phyloP scores from a whole-genome alignment of 495 filamentous ascomycete species.

The Astrothelium subdiscretum region DNA sequence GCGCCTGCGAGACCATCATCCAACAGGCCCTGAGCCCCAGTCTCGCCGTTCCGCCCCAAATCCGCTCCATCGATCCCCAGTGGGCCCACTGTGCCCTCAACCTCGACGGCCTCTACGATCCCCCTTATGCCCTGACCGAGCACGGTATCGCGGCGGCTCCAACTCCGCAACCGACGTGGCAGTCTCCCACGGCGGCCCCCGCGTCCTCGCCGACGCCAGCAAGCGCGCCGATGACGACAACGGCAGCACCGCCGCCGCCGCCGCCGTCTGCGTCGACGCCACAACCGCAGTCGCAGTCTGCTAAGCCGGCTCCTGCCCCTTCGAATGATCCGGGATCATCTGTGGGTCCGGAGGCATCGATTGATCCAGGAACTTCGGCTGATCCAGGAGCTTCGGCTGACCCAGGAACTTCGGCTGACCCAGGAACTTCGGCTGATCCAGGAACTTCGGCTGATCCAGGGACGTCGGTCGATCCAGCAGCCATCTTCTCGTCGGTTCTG shows the following conservation, averaged over 20 bases:
- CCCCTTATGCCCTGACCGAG: conserved; percentile 1
- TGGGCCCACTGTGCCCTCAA: conserved; percentile 3
- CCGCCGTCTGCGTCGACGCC: not conserved
- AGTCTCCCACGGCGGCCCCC: not conserved
- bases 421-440: not conserved
- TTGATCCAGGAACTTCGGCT: not conserved
- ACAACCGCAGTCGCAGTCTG: not conserved
- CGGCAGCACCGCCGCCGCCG: not conserved
- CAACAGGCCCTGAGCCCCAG: not conserved
- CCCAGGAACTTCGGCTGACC: not conserved
- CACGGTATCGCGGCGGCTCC: not conserved
- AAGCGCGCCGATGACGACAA: not conserved
- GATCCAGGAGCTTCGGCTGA: not conserved
- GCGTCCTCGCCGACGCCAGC: not conserved
- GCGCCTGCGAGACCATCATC: not conserved
- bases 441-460: not conserved
- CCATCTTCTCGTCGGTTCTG: not conserved
- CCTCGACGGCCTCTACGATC: conserved; percentile 7
- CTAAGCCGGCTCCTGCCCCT: not conserved
- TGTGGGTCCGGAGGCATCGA: not conserved
- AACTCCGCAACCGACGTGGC: not conserved
- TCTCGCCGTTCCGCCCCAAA: conserved; percentile 4
- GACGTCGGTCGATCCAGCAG: not conserved
- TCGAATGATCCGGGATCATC: not conserved
- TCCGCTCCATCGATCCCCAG: conserved; percentile 4